Conservation (phyloP, 2,329 filamentous ascomycete species). For the Claviceps lovelessii region DNA sequence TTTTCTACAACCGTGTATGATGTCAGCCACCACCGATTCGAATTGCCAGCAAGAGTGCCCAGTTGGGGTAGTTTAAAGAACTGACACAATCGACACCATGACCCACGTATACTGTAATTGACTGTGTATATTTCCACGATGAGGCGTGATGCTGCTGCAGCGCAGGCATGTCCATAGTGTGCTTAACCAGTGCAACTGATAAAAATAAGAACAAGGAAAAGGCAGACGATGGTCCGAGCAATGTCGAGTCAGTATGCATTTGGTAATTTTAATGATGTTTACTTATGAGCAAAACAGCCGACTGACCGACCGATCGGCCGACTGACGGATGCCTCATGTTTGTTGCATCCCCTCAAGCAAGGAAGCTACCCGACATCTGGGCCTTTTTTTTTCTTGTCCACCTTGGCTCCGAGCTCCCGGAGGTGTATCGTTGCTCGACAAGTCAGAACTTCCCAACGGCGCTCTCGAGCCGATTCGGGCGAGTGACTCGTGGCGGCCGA, state of each 20-base stretch:
- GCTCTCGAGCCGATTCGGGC: neutral
- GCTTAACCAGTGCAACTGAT: neutral
- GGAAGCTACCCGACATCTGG: too few species aligned
- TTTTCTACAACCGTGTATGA: too few species aligned
- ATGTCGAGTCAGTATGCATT: neutral
- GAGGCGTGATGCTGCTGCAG: neutral
- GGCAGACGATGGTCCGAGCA: neutral
- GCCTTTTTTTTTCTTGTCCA: too few species aligned
- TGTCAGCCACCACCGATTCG: too few species aligned
- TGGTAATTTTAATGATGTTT: neutral
- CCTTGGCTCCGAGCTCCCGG: neutral
- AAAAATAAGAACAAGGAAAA: neutral
- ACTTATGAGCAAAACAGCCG: too few species aligned
- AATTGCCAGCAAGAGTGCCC: too few species aligned
- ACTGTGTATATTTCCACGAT: too few species aligned
- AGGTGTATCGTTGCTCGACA: neutral
- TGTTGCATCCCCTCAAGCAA: too few species aligned
- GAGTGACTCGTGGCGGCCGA: neutral
- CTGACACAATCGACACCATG: too few species aligned
- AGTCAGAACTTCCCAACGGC: neutral
- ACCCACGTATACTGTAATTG: too few species aligned
- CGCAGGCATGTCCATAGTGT: neutral
- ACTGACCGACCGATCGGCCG: too few species aligned
- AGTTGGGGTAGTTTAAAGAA: neutral
- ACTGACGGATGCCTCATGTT: too few species aligned